Base-by-base conservation (phyloP, 1,139 yeast genomes). In the Saccharomyces pastorianus region DNA sequence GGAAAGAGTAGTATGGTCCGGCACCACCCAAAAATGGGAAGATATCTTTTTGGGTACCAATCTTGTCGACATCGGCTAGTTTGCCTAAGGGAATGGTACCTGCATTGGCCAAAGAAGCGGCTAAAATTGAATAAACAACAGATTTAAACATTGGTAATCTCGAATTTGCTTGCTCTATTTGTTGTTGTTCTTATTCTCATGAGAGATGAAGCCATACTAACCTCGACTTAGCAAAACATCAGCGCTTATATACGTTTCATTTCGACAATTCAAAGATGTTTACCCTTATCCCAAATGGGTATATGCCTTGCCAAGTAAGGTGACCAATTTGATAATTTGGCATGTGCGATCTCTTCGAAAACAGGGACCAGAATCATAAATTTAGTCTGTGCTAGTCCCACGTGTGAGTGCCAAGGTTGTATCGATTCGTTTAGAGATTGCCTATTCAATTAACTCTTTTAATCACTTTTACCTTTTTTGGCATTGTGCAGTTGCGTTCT, bases 1-100 rank as follows among this genome's bases (percentile, higher is more conserved):
- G 64, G 48, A 54, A 61, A n/a, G 55, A 41, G 50, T 55, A 61
- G 46, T 61, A 57, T n/a, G 65, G 65, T 23, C 60, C 64, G 17
- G 58, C 34, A 46, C 64, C 65, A 29, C 55, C 63, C 32, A 61
- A 52, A 46, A 51, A 61, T 14, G 56, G 58, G 51, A 58, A 58
- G 13, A 61, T 31, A 9, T 55, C 47, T 25, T 55, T 50, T 53
- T 61, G 65, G 42, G 59, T 52, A 27, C 62, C 63, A 23, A 58
- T 55, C 47, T 55, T 55, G 25, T 47, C 29, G 8, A 54, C 29
- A 25, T 58, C 58, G 44, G 44, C 23, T 20, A 38, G 3, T 11
- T 38, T 38, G 3, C 44, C 44, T 9, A 38, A 13, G 8, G 44
- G 44, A 20, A 38, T 38, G 13, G 44, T 38, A 20, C 44, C 25